Conservation (phyloP, 2,329 filamentous ascomycete genomes). For the Lachnellula subtilissima region DNA sequence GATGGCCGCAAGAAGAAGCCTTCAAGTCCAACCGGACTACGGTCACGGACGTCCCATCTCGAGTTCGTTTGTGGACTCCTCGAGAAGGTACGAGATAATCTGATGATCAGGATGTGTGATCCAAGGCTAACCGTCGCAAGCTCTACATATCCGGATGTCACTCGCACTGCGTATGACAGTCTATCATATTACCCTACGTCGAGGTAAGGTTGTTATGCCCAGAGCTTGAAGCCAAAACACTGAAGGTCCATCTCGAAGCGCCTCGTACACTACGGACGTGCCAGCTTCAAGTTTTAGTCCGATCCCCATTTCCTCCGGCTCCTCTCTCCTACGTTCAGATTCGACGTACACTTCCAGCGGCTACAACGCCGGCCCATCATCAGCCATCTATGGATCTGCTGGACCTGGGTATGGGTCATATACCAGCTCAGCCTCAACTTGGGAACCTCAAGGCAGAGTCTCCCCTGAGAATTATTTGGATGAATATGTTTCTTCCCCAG, state of each 20-base stretch:
- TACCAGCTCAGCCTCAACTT: constrained; percentile 25
- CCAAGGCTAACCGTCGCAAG: constrained; percentile 27
- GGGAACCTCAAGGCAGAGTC: constrained; percentile 31
- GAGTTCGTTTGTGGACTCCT: constrained; percentile 22
- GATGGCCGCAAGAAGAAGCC: constrained; percentile 32
- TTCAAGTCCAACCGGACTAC: constrained; percentile 30
- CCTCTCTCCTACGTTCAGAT: constrained; percentile 23
- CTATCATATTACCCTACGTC: constrained; percentile 28
- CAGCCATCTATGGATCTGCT: constrained; percentile 28
- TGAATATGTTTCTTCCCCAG: constrained; percentile 49
- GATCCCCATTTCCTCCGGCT: constrained; percentile 16
- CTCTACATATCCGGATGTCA: constrained; percentile 24
- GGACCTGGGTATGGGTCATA: constrained; percentile 28
- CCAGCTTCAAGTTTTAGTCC: constrained; percentile 26
- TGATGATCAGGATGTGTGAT: constrained; percentile 3
- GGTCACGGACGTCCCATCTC: constrained; percentile 24
- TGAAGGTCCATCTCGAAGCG: constrained; percentile 27
- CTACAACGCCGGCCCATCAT: constrained; percentile 26
- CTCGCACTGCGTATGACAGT: constrained; percentile 24
- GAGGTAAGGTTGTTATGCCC: constrained; percentile 27
- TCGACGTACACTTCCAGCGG: constrained; percentile 28
- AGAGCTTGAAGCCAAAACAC: constrained; percentile 17
- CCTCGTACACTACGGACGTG: constrained; percentile 24
- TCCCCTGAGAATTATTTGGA: constrained; percentile 32
- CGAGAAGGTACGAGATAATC: constrained; percentile 30